Percentiles rank a stretch among this genome's conserved stretches.
Evolutionary conservation across 2,329 filamentous ascomycete genomes (phyloP).

Genomic region (Trichophyton equinum): DNA sequence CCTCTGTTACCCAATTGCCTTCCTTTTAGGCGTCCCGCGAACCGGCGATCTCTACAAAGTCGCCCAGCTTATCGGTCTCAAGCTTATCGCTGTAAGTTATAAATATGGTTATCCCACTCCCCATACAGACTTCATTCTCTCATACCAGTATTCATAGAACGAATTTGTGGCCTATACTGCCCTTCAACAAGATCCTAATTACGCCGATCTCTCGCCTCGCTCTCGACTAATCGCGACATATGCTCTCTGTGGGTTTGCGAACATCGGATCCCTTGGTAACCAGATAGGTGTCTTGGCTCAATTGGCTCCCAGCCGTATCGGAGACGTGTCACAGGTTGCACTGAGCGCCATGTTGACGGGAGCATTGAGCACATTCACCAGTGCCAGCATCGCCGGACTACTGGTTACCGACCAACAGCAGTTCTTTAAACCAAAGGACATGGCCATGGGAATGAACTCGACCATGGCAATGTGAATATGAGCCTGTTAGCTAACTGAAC

Average conservation of each 20-base stretch:
- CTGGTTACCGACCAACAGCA: conserved; percentile 46
- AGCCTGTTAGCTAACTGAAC: neutral
- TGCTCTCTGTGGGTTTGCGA: conserved; percentile 68
- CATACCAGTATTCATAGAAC: conserved; percentile 38
- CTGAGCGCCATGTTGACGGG: conserved; percentile 66
- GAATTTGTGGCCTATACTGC: conserved; percentile 62
- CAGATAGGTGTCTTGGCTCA: conserved; percentile 81
- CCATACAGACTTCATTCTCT: conserved; percentile 7
- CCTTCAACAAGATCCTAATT: conserved; percentile 42
- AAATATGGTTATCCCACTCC: conserved; percentile 9
- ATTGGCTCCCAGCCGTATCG: conserved; percentile 59
- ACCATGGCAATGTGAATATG: neutral
- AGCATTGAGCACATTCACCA: conserved; percentile 65
- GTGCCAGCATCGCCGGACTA: conserved; percentile 65
- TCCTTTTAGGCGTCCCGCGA: conserved; percentile 66
- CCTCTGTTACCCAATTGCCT: conserved; percentile 63
- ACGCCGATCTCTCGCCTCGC: conserved; percentile 51
- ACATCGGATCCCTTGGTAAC: conserved; percentile 75
- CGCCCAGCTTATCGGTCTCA: conserved; percentile 65
- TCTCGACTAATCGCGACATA: conserved; percentile 76
- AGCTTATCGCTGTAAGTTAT: conserved; percentile 57
- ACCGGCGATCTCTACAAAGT: conserved; percentile 56
- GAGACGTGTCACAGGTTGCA: conserved; percentile 63
- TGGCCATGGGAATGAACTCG: neutral
- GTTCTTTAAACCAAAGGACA: conserved; percentile 1